Percentiles rank a stretch among this genome's conserved stretches.
Conservation (phyloP, 78 protist genomes). For the Planoprotostelium fungivorum region DNA sequence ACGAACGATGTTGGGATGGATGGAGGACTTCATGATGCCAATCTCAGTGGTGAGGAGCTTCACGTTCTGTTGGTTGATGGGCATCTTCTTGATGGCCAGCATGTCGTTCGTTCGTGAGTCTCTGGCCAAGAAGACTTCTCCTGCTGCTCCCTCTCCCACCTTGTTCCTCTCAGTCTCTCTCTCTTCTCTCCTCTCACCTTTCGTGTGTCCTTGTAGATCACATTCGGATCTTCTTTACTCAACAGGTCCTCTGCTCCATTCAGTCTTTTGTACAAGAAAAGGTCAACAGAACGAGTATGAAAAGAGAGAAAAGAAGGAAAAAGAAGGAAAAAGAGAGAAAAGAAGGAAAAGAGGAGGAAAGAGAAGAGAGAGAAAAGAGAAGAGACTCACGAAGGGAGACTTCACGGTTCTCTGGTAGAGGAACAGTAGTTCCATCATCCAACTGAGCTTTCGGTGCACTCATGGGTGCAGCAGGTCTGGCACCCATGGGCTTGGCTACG, state of each 20-base stretch:
- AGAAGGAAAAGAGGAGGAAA: too few relatives aligned
- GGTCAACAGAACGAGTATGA: too few relatives aligned
- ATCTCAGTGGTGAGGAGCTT: slow-evolving; percentile 76
- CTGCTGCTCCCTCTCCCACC: slow-evolving; percentile 41
- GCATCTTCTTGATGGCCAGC: slow-evolving; percentile 81
- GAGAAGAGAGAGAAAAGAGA: too few relatives aligned
- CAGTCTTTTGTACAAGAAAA: background rate
- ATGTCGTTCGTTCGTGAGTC: slow-evolving; percentile 21
- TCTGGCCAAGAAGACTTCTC: slow-evolving; percentile 65
- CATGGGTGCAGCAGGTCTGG: background rate
- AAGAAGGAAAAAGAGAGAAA: too few relatives aligned
- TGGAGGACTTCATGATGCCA: slow-evolving; percentile 66
- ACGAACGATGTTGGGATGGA: slow-evolving; percentile 80
- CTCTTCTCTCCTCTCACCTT: slow-evolving; percentile 52
- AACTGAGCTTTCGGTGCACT: too few relatives aligned
- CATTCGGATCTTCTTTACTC: slow-evolving; percentile 64
- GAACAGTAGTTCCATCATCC: slow-evolving; percentile 10
- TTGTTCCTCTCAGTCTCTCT: slow-evolving; percentile 12
- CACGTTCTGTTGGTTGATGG: slow-evolving; percentile 66
- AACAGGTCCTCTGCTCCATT: slow-evolving; percentile 22
- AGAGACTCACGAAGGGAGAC: slow-evolving; percentile 25
- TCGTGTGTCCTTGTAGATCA: slow-evolving; percentile 30
- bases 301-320: too few relatives aligned
- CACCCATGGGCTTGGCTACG: slow-evolving; percentile 4
- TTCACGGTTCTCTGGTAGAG: slow-evolving; percentile 49